These are phyloP conservation scores for Tricharina praecox DNA, from an alignment of 495 filamentous ascomycete species.

Conservation along the genomic window DNA sequence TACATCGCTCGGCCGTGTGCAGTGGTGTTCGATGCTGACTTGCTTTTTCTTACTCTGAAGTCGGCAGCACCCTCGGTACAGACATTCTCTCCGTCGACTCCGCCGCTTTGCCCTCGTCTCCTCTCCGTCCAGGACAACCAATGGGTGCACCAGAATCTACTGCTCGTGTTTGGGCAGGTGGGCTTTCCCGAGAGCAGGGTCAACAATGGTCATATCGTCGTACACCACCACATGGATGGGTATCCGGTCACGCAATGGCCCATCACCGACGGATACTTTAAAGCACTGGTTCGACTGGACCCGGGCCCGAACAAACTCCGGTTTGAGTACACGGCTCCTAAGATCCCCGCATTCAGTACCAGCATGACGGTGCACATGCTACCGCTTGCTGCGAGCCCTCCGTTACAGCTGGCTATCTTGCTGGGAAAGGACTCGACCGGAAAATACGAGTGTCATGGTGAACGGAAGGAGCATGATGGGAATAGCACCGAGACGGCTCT, in stretches of 20 bases:
- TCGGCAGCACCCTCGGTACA: too few relatives aligned
- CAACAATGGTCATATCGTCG: slow-evolving; percentile 61
- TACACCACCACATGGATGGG: slow-evolving; percentile 65
- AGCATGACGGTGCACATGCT: slow-evolving; percentile 47
- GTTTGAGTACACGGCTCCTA: slow-evolving; percentile 51
- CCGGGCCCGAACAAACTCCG: slow-evolving; percentile 56
- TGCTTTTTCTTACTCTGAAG: too few relatives aligned
- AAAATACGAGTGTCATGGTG: slow-evolving; percentile 50
- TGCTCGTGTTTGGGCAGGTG: slow-evolving; percentile 22
- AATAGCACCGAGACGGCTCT: slow-evolving; percentile 40
- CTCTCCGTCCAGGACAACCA: slow-evolving; percentile 22
- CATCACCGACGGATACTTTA: slow-evolving; percentile 57
- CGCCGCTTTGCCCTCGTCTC: slow-evolving; percentile 21
- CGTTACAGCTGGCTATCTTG: slow-evolving; percentile 36
- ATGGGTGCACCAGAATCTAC: slow-evolving; percentile 23
- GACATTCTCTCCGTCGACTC: slow-evolving; percentile 7
- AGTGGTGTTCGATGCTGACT: too few relatives aligned
- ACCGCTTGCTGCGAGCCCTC: slow-evolving; percentile 38
- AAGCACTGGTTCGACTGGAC: slow-evolving; percentile 51
- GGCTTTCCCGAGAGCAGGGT: slow-evolving; percentile 30
- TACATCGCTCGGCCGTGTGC: too few relatives aligned
- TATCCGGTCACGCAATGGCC: slow-evolving; percentile 50
- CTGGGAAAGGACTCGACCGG: slow-evolving; percentile 33
- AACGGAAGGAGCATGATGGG: slow-evolving; percentile 46
- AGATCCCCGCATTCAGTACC: slow-evolving; percentile 38